Evolutionary conservation across 2,329 filamentous ascomycete species (phyloP), one percentile per base, ranked within the genome.

Genomic region (Bipolaris zeicola): DNA sequence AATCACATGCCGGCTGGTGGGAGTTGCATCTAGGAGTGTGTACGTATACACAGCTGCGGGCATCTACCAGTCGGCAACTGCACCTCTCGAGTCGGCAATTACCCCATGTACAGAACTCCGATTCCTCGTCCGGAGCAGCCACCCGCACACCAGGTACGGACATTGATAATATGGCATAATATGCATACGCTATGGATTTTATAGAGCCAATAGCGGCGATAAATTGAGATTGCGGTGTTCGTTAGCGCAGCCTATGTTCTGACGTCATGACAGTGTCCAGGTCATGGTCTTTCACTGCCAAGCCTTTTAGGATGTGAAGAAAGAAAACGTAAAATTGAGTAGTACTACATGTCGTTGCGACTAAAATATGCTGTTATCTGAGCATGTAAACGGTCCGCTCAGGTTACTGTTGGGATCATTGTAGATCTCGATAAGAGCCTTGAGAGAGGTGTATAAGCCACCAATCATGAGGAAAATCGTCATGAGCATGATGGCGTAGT

Each of bases 401-500:
- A 71, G 26, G 11, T 58, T 62, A 14, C 55, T 63, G 6, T 70
- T 33, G 1, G 66, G 66, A 48, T 70, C 66, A 31, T 67, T 67
- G 52, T 69, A 71, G 22, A 68, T 66, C 39, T 71, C 68, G 41
- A 70, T 62, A 1, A 71, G 58, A 13, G 68, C 68, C 47, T 64
- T 68, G n/a, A 71, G 38, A 20, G 61, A 65, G 7, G 68, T 67
- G 49, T 71, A 71, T 13, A 70, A 24, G 3, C 68, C 68, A 31
- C 67, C 67, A 7, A 63, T 59, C 41, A 67, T 69, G 11, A 69
- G 42, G n/a, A 69, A 69, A 8, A 71, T 16, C 2, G 68, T 71
- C 63, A 71, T 62, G 6, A 57, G 10, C 28, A 83, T 72, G 37
- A 81, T 77, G 1, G 74, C 36, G 0, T 74, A 69, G 60, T 83